Base-by-base conservation (phyloP, 1,284 basidiomycete genomes). In the Puccinia brachypodii region DNA sequence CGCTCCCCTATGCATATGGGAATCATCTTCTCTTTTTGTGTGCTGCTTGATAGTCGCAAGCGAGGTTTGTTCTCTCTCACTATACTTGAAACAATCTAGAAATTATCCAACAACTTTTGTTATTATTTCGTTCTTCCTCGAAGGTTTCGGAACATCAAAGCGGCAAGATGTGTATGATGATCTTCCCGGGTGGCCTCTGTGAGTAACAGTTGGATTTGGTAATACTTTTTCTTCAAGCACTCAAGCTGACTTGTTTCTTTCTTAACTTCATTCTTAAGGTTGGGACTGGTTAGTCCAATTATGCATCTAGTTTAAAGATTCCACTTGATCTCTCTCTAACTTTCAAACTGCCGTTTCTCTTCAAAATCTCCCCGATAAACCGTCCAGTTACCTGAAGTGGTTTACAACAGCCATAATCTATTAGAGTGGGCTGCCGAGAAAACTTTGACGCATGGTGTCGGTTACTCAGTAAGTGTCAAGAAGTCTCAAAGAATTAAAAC, bases 131-230 rank as follows among this genome's bases (percentile, higher is more conserved):
- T 40, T 60, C 28, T 28, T 13, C 4, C n/a, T 31, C n/a, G n/a
- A 66, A 81, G 80, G 69, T 36, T 74, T 82, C 9, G 72, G 73
- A 40, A 82, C 80, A 68, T 66, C 72, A 16, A 74, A 82, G 62
- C 42, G 80, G 36, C 9, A 69, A 53, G 80, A 82, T 33, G 80
- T 68, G 4, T 82, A 75, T 47, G 69, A 82, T 66, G 80, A 82
- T 69, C 64, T 76, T 7, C 72, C 80, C 31, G 80, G 72, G 16
- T 82, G 80, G 80, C 80, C 80, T 64, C 64, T 82, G 80, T 82
- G 33, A 76, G 73, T 68, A 44, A 71, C 44, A n/a, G 8, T 40
- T 19, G n/a, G n/a, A n/a, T n/a, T n/a, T n/a, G n/a, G n/a, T n/a
- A n/a, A n/a, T n/a, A n/a, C n/a, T n/a, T n/a, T n/a, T 58, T 40